phyloP scores from a whole-genome alignment of 768 basidiomycete species.

The Leccinum olivaceopallidum region DNA sequence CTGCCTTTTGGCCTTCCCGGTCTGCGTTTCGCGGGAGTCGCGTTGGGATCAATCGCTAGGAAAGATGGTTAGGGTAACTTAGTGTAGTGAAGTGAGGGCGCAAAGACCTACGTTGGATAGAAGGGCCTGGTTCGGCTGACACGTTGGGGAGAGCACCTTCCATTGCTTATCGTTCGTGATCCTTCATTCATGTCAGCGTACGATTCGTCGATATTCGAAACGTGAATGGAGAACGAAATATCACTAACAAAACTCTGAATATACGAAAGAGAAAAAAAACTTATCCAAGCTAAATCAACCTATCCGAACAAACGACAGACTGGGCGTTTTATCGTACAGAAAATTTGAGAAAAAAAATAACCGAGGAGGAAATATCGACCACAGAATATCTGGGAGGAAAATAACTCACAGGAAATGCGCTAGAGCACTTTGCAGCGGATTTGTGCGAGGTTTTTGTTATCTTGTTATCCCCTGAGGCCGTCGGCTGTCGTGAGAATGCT shows the following conservation, averaged over 20 bases:
- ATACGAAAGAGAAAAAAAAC: slow-evolving; percentile 36
- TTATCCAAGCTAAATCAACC: slow-evolving; percentile 35
- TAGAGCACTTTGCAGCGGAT: slow-evolving; percentile 15
- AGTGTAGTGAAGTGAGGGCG: not conserved
- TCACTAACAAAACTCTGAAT: slow-evolving; percentile 33
- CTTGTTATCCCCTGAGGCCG: slow-evolving; percentile 35
- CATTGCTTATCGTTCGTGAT: slow-evolving; percentile 21
- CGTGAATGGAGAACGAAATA: slow-evolving; percentile 25
- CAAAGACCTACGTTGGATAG: slow-evolving; percentile 25
- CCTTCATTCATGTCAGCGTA: slow-evolving; percentile 30
- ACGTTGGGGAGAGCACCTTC: slow-evolving; percentile 28
- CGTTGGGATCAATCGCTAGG: slow-evolving; percentile 28
- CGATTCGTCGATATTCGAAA: slow-evolving; percentile 20
- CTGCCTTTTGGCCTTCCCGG: slow-evolving; percentile 81
- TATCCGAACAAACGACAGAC: slow-evolving; percentile 28
- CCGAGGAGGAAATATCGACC: not conserved
- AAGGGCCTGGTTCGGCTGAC: slow-evolving; percentile 27
- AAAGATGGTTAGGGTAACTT: slow-evolving; percentile 8
- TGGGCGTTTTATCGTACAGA: slow-evolving; percentile 8
- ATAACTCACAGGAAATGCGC: slow-evolving; percentile 28
- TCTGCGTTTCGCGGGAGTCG: slow-evolving; percentile 55
- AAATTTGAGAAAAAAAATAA: slow-evolving; percentile 22
- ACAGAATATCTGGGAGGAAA: slow-evolving; percentile 14
- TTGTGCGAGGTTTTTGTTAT: slow-evolving; percentile 35
- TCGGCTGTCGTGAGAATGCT: slow-evolving; percentile 40